Percentiles rank a stretch among this genome's conserved stretches.
These are phyloP conservation scores for Torulaspora maleeae DNA, from an alignment of 805 yeast species.

Conservation along the genomic window DNA sequence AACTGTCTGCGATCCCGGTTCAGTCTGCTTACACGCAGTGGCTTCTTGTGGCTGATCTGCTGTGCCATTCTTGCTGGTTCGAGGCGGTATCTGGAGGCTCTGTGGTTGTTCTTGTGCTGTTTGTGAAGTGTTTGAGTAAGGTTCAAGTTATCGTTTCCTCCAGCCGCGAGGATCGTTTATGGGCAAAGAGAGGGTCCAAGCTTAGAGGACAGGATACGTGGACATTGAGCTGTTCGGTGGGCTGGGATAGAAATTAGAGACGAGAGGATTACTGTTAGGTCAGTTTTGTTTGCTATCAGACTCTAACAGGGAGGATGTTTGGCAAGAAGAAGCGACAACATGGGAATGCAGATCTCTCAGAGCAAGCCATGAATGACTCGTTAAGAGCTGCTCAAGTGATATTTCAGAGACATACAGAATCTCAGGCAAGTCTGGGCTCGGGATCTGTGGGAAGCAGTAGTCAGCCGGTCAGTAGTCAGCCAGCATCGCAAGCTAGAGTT, in stretches of 20 bases:
- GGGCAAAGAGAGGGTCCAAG: background rate
- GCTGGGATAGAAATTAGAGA: background rate
- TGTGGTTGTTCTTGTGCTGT: background rate
- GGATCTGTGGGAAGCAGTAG: background rate
- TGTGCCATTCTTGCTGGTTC: constrained; percentile 23
- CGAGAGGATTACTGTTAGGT: background rate
- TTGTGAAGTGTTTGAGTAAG: background rate
- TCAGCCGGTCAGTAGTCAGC: background rate
- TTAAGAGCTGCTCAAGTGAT: constrained; percentile 32
- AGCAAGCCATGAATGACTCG: constrained; percentile 24
- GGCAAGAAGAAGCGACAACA: constrained; percentile 10
- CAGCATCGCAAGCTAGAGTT: constrained; percentile 3
- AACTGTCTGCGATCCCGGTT: constrained; percentile 25
- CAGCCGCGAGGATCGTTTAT: constrained; percentile 7
- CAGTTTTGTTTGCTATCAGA: background rate
- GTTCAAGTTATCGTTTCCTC: background rate
- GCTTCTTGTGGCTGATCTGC: constrained; percentile 33
- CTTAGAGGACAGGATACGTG: background rate
- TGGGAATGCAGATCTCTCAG: constrained; percentile 14
- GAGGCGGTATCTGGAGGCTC: background rate
- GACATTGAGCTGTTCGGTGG: background rate
- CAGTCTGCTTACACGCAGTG: constrained; percentile 19
- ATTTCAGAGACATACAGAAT: constrained; percentile 25
- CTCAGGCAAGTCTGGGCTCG: constrained; percentile 1
- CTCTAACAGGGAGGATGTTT: constrained; percentile 3